Evolutionary conservation across 192 early-diverging fungal species (phyloP).

Genomic region (Coemansia asiatica): DNA sequence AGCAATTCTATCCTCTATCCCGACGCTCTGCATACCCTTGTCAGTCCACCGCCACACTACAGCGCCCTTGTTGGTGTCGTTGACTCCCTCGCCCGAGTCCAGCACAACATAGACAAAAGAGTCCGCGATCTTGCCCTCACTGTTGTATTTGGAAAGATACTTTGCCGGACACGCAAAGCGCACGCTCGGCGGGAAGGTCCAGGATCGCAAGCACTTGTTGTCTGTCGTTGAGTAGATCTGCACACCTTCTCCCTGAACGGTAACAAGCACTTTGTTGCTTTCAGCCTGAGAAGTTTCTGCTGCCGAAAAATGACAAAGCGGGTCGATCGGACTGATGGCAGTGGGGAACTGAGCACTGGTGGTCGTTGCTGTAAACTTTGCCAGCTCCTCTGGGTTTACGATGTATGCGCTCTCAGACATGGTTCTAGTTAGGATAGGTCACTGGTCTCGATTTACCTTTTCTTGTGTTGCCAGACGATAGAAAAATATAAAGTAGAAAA

Average conservation of each 20-base stretch:
- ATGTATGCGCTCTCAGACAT: slow-evolving; percentile 43
- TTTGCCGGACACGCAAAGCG: slow-evolving; percentile 55
- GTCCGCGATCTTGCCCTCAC: slow-evolving; percentile 2
- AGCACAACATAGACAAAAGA: slow-evolving; percentile 43
- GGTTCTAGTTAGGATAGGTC: neutral
- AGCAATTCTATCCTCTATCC: slow-evolving; percentile 43
- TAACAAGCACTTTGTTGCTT: slow-evolving; percentile 38
- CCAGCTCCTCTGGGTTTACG: slow-evolving; percentile 46
- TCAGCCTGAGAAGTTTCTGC: neutral
- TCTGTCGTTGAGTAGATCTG: slow-evolving; percentile 48
- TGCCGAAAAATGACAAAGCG: slow-evolving; percentile 16
- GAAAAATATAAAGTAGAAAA: neutral
- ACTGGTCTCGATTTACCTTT: neutral
- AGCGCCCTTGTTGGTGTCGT: slow-evolving; percentile 10
- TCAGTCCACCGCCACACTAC: slow-evolving; percentile 55
- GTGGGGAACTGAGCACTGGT: slow-evolving; percentile 39
- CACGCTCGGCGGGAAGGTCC: slow-evolving; percentile 47
- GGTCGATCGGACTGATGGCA: slow-evolving; percentile 42
- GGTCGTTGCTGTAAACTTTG: slow-evolving; percentile 42
- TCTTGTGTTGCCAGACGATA: neutral
- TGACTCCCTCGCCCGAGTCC: slow-evolving; percentile 27
- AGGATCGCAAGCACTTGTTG: slow-evolving; percentile 55
- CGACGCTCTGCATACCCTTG: slow-evolving; percentile 46
- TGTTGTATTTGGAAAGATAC: slow-evolving; percentile 26
- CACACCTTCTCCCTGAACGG: slow-evolving; percentile 45